Base-by-base conservation (phyloP, 225 moss, liverwort and hornwort species). In the Straminergon stramineum region DNA sequence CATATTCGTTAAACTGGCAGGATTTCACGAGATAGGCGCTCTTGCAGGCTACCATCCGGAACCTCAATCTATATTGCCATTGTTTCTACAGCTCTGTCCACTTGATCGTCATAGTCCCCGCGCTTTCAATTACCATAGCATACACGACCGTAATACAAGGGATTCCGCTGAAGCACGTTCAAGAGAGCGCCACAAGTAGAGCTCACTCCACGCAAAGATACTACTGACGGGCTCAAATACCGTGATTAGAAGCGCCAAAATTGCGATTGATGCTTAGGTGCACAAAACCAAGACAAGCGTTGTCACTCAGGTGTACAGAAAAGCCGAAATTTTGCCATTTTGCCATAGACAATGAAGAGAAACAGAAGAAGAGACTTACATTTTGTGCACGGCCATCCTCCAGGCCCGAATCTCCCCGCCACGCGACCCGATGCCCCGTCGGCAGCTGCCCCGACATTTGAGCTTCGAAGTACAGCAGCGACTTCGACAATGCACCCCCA, bases 391-490 rank as follows among this genome's bases (percentile, higher is more conserved):
- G 5, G 15, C 95, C 95, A 84, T 95, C 95, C 7, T 71, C 19
- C 32, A 95, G 53, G 15, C 93, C 95, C 11, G 94, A 95, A 66
- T 94, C 63, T 17, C 91, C 93, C 39, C 94, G 91, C 95, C 95
- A 95, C 7, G 87, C 11, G 32, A 95, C 93, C 20, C 95, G 88
- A 78, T 93, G 87, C 8, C 71, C 34, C 19, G 88, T 2, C 10
- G 93, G 91, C 28, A 95, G 81, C 56, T 48, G 37, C 14, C 95
- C 95, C 21, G 94, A 95, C 90, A 89, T 75, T 51, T 95, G 95
- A 4, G 95, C 95, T 86, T 95, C 95, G 73, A 93, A 95, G 60
- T 92, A 95, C 84, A 88, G 43, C 22, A 95, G 80, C 37, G 92
- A 89, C 63, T 93, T 93, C 17, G 79, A 89, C 64, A 94, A 60